Evolutionary conservation across 1,284 basidiomycete genomes (phyloP), one percentile per base, ranked within the genome.

Genomic region (Austroboletus novae-zelandiae): DNA sequence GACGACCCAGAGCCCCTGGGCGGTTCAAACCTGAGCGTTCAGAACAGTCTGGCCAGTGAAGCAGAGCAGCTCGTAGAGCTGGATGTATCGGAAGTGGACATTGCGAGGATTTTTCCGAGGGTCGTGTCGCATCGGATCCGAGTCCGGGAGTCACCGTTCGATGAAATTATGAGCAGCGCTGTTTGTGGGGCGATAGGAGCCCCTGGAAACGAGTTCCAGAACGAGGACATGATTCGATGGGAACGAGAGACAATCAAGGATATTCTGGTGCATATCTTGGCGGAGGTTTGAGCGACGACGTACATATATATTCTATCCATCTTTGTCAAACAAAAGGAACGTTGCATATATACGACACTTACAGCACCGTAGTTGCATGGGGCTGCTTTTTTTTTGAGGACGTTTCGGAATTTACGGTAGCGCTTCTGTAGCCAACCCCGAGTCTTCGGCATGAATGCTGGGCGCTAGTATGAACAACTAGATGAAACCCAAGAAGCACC

Each of bases 51-150:
- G 13, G 45, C 34, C 11, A 42, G 50, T 43, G 41, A 46, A 17
- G 41, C 36, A 3, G 65, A 67, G 31, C 51, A 45, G 51, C 53
- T 14, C 32, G 37, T 62, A 35, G 67, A 74, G 41, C 65, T 86
- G 57, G 83, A 86, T 52, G 78, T 86, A 4, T 81, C 82, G 9
- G 84, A 88, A 61, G 83, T 83, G 52, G 84, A 89, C 58, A 73
- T 88, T 54, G 84, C 83, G 48, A 75, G 82, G 51, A 78, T 88
- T 20, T 78, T 86, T 55, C 84, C 85, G 31, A 71, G 86, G 30
- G 79, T 84, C 0, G 75, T 90, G 29, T 83, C 83, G 8, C 87
- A 90, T 69, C 80, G 88, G 10, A 58, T 90, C 54, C 72, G 84
- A 48, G 77, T 86, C 47, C 73, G 86, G 30, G 75, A 81, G 61